Evolutionary conservation across 768 basidiomycete species (phyloP).

Genomic region (Agrocybe pediades): DNA sequence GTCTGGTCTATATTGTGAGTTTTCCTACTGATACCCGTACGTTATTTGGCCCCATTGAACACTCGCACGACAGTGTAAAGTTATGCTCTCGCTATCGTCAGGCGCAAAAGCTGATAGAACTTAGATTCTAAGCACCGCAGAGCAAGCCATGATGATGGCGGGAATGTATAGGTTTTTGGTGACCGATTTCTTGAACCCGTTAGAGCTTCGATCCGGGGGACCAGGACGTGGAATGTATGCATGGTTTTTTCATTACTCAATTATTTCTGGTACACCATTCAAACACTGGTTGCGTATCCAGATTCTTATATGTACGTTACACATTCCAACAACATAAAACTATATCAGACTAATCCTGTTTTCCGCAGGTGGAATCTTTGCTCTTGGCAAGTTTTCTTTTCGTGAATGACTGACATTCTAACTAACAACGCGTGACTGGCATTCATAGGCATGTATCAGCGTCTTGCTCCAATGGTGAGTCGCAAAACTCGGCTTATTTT

Average conservation of each 20-base stretch:
- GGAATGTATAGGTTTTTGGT: conserved; percentile 15
- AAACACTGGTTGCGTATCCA: no score
- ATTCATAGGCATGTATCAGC: conserved; percentile 3
- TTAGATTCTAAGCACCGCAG: conserved; percentile 10
- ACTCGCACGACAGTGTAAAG: conserved; percentile 2
- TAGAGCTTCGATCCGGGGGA: conserved; percentile 10
- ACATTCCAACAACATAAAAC: background rate
- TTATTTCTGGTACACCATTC: no score
- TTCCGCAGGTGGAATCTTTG: conserved; percentile 9
- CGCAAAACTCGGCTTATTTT: no score
- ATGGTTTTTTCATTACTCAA: no score
- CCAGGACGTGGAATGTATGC: conserved; percentile 16
- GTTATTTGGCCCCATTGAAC: background rate
- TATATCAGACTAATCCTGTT: no score
- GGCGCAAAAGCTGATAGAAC: background rate
- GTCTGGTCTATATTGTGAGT: conserved; percentile 15
- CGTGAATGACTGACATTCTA: background rate
- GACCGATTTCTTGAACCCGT: conserved; percentile 14
- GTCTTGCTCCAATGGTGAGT: conserved; percentile 9
- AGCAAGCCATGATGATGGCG: conserved; percentile 14
- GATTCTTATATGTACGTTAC: conserved; percentile 11
- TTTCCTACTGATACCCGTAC: background rate
- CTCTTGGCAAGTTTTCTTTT: conserved; percentile 7
- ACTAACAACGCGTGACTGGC: background rate
- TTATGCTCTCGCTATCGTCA: background rate